Evolutionary conservation across 345 rosid species (phyloP), one percentile per base, ranked within the genome.

Genomic region (Salix koriyanagi): DNA sequence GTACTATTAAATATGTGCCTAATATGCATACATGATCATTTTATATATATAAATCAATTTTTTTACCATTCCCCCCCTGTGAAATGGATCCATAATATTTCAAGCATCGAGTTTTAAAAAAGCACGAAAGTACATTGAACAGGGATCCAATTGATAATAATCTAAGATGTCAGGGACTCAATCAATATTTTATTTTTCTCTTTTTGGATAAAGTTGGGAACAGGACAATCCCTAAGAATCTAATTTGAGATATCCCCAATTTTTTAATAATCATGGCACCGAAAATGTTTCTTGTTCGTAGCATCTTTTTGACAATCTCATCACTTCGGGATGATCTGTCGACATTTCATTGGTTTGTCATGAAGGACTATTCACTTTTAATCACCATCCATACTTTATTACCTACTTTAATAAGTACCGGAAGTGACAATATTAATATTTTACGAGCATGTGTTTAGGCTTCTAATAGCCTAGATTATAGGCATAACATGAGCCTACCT

Each of bases 381-480:
- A 58, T 58, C 62, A 19, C 41, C 7, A 16, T 65, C 41, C 8
- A 65, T 34, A 34, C 69, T 4, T 30, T 50, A 52, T 71, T 36
- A 30, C 13, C 37, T 71, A 52, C 32, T 73, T 61, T 37, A 23
- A 61, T 23, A 8, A 23, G 34, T 25, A 25, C 9, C 9, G 10
- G 26, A 10, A 18, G 16, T 13, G 25, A 15, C 54, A 14, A 23
- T 73, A 39, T 41, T 62, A 74, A 60, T 74, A 74, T 64, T 74
- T 34, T 62, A 74, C 6, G 16, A 64, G 44, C 25, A 44, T 5
- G 21, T 44, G 76, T 64, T 42, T 44, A 64, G 76, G 76, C 12
- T 30, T 25, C 61, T 74, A 11, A 74, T 64, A 58, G 41, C 69
- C 75, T 72, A 58, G 62, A 32, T 39, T 23, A 39, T 72, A 72